These are phyloP conservation scores for Coemansia sp. DNA, from an alignment of 192 early-diverging fungal genomes.

Conservation along the genomic window DNA sequence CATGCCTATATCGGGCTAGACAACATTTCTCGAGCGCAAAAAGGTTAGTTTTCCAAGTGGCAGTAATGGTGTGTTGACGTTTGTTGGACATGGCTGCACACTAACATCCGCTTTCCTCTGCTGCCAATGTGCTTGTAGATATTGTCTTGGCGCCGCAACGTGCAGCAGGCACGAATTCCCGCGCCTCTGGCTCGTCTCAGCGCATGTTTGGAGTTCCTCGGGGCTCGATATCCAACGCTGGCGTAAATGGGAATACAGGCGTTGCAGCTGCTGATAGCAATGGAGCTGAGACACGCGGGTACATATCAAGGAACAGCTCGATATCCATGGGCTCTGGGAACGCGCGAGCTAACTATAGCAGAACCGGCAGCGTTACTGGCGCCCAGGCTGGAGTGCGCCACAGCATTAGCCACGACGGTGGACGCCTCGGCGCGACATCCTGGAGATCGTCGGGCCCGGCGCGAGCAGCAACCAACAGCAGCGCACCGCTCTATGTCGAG, in stretches of 20 bases:
- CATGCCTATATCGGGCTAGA: conserved; percentile 31
- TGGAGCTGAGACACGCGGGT: not conserved
- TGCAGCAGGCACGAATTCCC: not conserved
- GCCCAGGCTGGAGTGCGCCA: conserved; percentile 2
- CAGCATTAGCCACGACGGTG: conserved; percentile 8
- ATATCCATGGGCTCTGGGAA: not conserved
- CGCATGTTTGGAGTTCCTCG: conserved; percentile 10
- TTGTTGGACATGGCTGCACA: not conserved
- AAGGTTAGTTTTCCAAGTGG: not conserved
- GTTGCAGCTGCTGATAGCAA: not conserved
- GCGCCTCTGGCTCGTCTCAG: conserved; percentile 2
- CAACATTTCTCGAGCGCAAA: conserved; percentile 16
- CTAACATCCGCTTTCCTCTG: not conserved
- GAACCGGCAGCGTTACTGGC: not conserved
- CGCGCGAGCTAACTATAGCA: conserved; percentile 3
- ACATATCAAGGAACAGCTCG: not conserved
- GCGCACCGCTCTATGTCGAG: not conserved
- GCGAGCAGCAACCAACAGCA: not conserved
- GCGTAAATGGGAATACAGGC: not conserved
- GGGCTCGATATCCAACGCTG: not conserved
- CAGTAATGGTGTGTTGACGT: not conserved
- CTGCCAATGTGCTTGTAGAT: not conserved
- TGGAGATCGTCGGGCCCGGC: conserved; percentile 31
- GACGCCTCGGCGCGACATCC: conserved; percentile 11
- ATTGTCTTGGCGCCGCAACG: conserved; percentile 3